These are phyloP conservation scores for Phaeophleospora eucalypticola DNA, from an alignment of 2,329 filamentous ascomycete genomes.

Conservation along the genomic window DNA sequence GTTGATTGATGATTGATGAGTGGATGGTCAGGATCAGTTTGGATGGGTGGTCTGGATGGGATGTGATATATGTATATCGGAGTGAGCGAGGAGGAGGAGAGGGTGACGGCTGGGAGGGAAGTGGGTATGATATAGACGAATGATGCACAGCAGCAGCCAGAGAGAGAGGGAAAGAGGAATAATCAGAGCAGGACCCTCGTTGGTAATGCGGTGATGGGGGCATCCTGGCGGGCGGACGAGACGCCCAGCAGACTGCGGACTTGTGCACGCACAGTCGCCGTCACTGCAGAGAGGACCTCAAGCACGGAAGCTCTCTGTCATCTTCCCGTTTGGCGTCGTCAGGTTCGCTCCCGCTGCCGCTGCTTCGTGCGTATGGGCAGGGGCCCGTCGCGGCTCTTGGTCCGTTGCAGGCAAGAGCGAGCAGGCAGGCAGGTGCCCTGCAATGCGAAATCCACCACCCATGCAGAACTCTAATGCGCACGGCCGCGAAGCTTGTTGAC, in stretches of 20 bases:
- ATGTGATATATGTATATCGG: neutral
- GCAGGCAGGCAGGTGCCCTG: too few species aligned
- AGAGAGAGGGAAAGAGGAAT: conserved; percentile 9
- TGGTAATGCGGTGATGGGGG: conserved; percentile 7
- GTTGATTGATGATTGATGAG: neutral
- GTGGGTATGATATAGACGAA: conserved; percentile 13
- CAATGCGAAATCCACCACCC: neutral
- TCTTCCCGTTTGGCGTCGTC: too few species aligned
- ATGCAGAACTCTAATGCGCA: neutral
- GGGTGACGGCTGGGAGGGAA: conserved; percentile 2
- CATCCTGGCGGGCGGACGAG: conserved; percentile 9
- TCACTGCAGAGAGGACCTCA: too few species aligned
- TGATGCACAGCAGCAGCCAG: conserved; percentile 2
- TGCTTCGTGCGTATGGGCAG: too few species aligned
- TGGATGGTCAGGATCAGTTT: neutral
- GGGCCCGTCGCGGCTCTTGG: neutral
- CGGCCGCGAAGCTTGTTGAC: neutral
- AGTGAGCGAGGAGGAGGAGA: neutral
- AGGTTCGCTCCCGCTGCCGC: too few species aligned
- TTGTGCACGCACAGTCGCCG: conserved; percentile 12
- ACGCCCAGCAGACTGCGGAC: conserved; percentile 4
- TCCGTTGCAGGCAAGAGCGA: neutral
- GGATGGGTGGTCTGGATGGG: neutral
- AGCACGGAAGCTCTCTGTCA: too few species aligned
- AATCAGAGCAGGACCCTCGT: conserved; percentile 9